phyloP scores from a whole-genome alignment of 169 alveolate species.

The Besnoitia besnoiti region DNA sequence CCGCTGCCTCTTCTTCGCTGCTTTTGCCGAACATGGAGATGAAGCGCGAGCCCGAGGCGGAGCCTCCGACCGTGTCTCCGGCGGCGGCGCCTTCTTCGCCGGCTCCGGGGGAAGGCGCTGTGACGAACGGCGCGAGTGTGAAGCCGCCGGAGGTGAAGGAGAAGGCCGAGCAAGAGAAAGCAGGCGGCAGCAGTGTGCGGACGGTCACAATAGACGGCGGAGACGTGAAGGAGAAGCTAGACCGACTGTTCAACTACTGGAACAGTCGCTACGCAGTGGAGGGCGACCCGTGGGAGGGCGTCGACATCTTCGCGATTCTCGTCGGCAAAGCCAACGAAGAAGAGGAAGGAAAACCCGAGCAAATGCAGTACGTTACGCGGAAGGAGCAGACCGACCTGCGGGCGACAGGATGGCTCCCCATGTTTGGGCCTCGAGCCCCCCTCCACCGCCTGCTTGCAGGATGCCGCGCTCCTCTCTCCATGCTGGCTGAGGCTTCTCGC shows the following conservation, averaged over 20 bases:
- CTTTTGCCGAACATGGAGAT: background rate
- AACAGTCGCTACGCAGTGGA: slow-evolving; percentile 5
- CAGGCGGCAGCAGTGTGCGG: slow-evolving; percentile 24
- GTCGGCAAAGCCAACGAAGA: slow-evolving; percentile 2
- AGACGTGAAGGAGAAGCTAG: background rate
- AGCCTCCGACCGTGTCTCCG: background rate
- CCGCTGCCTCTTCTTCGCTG: background rate
- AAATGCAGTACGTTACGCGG: slow-evolving; percentile 34
- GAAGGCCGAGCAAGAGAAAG: no score
- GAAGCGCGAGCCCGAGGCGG: background rate
- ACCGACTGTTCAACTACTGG: slow-evolving; percentile 21
- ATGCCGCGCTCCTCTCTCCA: no score
- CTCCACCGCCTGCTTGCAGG: no score
- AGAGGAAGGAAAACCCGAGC: slow-evolving; percentile 24
- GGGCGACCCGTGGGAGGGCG: slow-evolving; percentile 35
- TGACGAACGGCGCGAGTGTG: background rate
- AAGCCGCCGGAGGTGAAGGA: background rate
- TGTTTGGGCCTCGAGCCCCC: no score
- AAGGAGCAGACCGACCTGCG: background rate
- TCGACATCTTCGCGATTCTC: slow-evolving; percentile 1
- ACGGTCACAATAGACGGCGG: slow-evolving; percentile 26
- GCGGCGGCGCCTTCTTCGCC: background rate
- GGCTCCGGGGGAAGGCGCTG: background rate
- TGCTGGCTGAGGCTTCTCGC: no score
- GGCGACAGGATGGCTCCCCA: no score